A percentile compares a stretch with the other conserved stretches of the same genome.
Evolutionary conservation across 169 alveolate species (phyloP).

Genomic region (Cytauxzoon felis): DNA sequence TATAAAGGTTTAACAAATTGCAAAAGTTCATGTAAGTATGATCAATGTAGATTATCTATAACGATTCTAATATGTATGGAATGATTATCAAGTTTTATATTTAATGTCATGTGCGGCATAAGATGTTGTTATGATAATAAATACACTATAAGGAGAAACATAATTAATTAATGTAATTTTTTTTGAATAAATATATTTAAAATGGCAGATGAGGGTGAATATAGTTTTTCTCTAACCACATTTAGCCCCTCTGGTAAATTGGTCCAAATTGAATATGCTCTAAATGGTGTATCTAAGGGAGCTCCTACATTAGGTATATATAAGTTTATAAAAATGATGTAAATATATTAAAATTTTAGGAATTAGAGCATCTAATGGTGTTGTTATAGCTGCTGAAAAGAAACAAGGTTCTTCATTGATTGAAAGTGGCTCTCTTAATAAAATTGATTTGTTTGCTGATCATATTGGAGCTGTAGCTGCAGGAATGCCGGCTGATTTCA

Average conservation of each 20-base stretch:
- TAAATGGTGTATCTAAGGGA: conserved; percentile 93
- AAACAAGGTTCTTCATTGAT: conserved; percentile 85
- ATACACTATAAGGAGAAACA: too few relatives aligned
- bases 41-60: too few relatives aligned
- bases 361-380: conserved; percentile 93
- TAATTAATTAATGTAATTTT: too few relatives aligned
- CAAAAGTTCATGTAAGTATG: too few relatives aligned
- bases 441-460: conserved; percentile 86
- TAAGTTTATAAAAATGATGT: background rate
- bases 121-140: too few relatives aligned
- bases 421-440: conserved; percentile 89
- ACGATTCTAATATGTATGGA: too few relatives aligned
- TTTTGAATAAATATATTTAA: conserved; percentile 26
- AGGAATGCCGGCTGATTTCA: conserved; percentile 98
- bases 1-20: too few relatives aligned
- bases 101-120: too few relatives aligned
- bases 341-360: conserved; percentile 57
- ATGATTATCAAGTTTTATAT: too few relatives aligned
- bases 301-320: conserved; percentile 88
- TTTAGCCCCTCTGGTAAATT: conserved; percentile 95
- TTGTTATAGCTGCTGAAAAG: conserved; percentile 93
- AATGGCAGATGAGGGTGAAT: conserved; percentile 84
- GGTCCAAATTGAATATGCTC: conserved; percentile 95
- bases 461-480: conserved; percentile 92
- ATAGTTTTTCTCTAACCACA: conserved; percentile 90